Base-by-base conservation (phyloP, 176 grass and related monocot genomes). In the Oryza glaberrima region DNA sequence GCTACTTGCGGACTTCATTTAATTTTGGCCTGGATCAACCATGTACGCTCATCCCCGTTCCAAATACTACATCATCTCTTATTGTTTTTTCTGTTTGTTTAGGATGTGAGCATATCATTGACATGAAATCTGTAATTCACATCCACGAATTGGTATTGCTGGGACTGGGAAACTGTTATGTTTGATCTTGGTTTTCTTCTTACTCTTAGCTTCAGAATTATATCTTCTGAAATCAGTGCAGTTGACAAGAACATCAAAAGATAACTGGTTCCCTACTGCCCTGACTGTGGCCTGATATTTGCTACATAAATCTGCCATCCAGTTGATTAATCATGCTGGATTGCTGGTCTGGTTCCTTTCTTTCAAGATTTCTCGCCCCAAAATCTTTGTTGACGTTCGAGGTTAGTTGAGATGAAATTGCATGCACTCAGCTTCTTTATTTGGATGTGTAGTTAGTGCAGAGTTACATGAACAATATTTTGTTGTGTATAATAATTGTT, bases 131-230 rank as follows among this genome's bases (percentile, higher is more conserved):
- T 38, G 36, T 38, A 38, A 5, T 38, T 79, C 93, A 92, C 75
- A 81, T 96, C 49, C 91, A 96, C 8, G 66, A 89, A 82, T 96
- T 99, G 93, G 96, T 99, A 95, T 20, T 65, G 19, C 61, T 66
- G 46, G 46, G 46, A 14, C 46, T 32, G 3, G 46, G 22, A 0
- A 22, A 51, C 1, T 73, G 23, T 9, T 76, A 1, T 77, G 3
- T 38, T 78, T 81, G 25, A n/a, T 45, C 1, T 54, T 36, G 36
- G 3, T 77, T 84, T 43, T 43, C 41, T 9, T 9, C 41, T 9
- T 43, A 43, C 41, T 43, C 7, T 43, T 43, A 43, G 86, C 52
- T 67, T 25, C 60, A 17, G 61, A 13, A 40, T 0, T 20, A 17
- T 54, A 11, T 70, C 11, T 90, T 82, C 81, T 94, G 97, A 92